Base-by-base conservation (phyloP, 257 asterid species). In the Cinchona pubescens region DNA sequence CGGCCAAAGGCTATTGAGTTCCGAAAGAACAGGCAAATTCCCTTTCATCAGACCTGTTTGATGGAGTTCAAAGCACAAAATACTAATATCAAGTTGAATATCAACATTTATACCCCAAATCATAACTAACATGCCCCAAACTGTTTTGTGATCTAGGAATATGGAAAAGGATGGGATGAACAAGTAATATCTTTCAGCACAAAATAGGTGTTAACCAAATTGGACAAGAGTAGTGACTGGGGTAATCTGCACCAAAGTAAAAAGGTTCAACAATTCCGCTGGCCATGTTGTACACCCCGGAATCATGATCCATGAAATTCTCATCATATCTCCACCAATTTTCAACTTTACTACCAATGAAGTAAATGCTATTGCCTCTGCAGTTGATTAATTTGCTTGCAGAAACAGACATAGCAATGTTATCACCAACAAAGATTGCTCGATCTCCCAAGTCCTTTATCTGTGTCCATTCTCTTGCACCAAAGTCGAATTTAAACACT, bases 291-390 rank as follows among this genome's bases (percentile, higher is more conserved):
- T 68, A 68, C 65, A 74, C 72, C 40, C 75, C 78, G 34, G 21
- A 70, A 70, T 51, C 63, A 9, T 23, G 71, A 51, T 62, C 35
- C 8, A 43, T 38, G 0, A 74, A 32, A 46, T 74, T 30, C 32
- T 12, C 80, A 75, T 63, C 73, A 53, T 61, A 49, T 65, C 51
- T 46, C 77, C 77, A 62, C 53, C 63, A 64, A 6, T 32, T 8
- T 43, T 71, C 80, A 70, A 80, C 58, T 42, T 71, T 64, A 56
- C 71, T 75, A 1, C 74, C 66, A 16, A 38, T 45, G 61, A 78
- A 84, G 35, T 86, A 86, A 35, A 86, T 68, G 66, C 84, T 63
- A 71, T 84, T 81, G 67, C 81, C 61, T 74, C 43, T 72, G 67
- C 66, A 72, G 46, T 74, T 76, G 60, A 76, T 15, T 65, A 35